These are phyloP conservation scores for Nothophoma quercina DNA, from an alignment of 2,329 filamentous ascomycete species.

Conservation along the genomic window DNA sequence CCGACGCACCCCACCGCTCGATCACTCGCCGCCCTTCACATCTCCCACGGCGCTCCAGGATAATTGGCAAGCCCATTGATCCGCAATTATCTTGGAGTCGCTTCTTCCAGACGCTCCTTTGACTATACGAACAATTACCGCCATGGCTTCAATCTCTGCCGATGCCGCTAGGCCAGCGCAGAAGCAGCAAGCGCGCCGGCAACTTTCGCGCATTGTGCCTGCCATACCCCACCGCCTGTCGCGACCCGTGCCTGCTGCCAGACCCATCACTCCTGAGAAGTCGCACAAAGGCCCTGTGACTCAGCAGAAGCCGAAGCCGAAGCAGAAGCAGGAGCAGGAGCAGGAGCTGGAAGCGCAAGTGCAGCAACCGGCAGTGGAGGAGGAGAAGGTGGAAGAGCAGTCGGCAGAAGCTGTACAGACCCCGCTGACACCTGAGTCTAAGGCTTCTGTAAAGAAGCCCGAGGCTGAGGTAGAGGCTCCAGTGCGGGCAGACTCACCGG, in stretches of 20 bases:
- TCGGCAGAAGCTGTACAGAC: constrained; percentile 19
- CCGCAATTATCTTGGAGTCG: constrained; percentile 54
- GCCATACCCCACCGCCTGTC: constrained; percentile 49
- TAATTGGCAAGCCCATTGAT: constrained; percentile 45
- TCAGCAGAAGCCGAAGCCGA: constrained; percentile 16
- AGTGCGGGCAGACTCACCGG: constrained; percentile 24
- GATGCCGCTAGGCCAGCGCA: constrained; percentile 34
- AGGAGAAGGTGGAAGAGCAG: constrained; percentile 25
- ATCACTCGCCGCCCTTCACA: constrained; percentile 18
- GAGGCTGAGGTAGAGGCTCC: constrained; percentile 9
- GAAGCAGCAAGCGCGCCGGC: constrained; percentile 37
- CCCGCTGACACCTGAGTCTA: constrained; percentile 42
- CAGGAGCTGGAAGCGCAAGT: constrained; percentile 13
- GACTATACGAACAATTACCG: constrained; percentile 7
- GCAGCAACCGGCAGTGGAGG: constrained; percentile 16
- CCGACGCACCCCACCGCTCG: constrained; percentile 24
- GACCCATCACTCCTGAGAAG: constrained; percentile 40
- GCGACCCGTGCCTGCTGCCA: constrained; percentile 31
- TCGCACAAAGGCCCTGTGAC: constrained; percentile 28
- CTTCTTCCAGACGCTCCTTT: constrained; percentile 28
- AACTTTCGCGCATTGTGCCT: constrained; percentile 46
- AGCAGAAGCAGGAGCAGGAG: constrained; percentile 12
- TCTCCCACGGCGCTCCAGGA: constrained; percentile 49
- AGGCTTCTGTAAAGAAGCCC: constrained; percentile 25
- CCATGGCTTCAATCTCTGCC: constrained; percentile 41